Percentiles rank a stretch among this genome's conserved stretches.
These are phyloP conservation scores for Elongisporangium undulatum DNA, from an alignment of 352 stramenopile genomes.

Conservation along the genomic window DNA sequence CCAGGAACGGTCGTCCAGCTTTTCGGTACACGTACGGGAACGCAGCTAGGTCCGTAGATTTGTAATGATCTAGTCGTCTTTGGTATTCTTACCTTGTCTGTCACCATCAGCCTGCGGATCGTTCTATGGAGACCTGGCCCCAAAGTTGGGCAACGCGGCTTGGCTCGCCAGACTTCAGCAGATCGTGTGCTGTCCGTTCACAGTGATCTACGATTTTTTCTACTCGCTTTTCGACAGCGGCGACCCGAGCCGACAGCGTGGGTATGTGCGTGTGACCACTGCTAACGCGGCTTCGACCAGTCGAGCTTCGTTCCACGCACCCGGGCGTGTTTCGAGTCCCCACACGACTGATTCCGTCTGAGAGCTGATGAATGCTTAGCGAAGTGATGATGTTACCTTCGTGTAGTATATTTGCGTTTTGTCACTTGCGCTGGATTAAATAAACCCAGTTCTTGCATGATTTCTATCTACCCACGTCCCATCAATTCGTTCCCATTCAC, in stretches of 20 bases:
- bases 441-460: slow-evolving; percentile 1
- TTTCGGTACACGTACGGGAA: slow-evolving; percentile 55
- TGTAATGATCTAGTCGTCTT: neutral
- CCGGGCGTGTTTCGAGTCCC: slow-evolving; percentile 45
- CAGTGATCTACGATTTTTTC: slow-evolving; percentile 63
- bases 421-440: neutral
- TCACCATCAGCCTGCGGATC: neutral
- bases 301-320: slow-evolving; percentile 41
- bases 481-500: slow-evolving; percentile 19
- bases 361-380: slow-evolving; percentile 1
- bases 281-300: slow-evolving; percentile 4
- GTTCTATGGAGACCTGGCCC: slow-evolving; percentile 9
- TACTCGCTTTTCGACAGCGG: slow-evolving; percentile 51
- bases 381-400: neutral
- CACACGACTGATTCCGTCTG: slow-evolving; percentile 36
- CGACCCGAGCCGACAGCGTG: slow-evolving; percentile 24
- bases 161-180: slow-evolving; percentile 18
- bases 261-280: slow-evolving; percentile 39
- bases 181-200: slow-evolving; percentile 69
- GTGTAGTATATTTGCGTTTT: neutral
- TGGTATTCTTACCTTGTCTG: neutral
- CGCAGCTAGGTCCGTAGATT: neutral
- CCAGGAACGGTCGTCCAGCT: slow-evolving; percentile 77
- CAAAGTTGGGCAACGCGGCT: slow-evolving; percentile 18
- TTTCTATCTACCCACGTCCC: neutral